Base-by-base conservation (phyloP, 768 basidiomycete genomes). In the Tylopilus sp. region DNA sequence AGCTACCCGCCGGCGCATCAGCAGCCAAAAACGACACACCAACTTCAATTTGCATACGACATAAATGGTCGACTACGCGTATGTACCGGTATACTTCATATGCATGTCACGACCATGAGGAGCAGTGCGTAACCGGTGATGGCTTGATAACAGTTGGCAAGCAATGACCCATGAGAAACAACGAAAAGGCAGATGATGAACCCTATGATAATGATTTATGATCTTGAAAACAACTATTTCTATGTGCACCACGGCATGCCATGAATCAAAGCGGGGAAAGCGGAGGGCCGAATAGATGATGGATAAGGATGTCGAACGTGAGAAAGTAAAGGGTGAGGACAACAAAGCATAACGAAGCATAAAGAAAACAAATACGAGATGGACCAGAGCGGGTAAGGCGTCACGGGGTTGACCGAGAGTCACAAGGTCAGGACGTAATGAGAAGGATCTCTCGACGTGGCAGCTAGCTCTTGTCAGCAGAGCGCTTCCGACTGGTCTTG, bases 211-310 rank as follows among this genome's bases (percentile, higher is more conserved):
- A 60, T 43, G 48, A 46, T n/a, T 40, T 11, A 38, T 21, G 19
- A 53, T 36, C 34, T 29, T 47, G 50, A 34, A 50, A 33, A 44
- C 37, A 24, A 38, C 31, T 31, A 54, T 45, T 33, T 65, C 58
- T 70, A 70, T 53, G 56, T 63, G 63, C 55, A 61, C 56, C 48
- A 70, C 66, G 57, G 54, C 59, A 61, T 65, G 50, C 59, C 44
- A 68, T 34, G 16, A 59, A 61, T 53, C 30, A 54, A 50, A 44
- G 53, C 16, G 31, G 46, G 22, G 24, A 34, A 45, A 30, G 43
- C 37, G 21, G 19, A 19, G 16, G 40, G 56, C 55, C 59, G 55
- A 67, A 68, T 68, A 68, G 62, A 56, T 69, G 69, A 68, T 54
- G 49, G 65, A 71, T 67, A 69, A 68, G n/a, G 57, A 64, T 53